Evolutionary conservation across 306 rosid genomes (phyloP), one percentile per base, ranked within the genome.

Genomic region (Quercus robur): DNA sequence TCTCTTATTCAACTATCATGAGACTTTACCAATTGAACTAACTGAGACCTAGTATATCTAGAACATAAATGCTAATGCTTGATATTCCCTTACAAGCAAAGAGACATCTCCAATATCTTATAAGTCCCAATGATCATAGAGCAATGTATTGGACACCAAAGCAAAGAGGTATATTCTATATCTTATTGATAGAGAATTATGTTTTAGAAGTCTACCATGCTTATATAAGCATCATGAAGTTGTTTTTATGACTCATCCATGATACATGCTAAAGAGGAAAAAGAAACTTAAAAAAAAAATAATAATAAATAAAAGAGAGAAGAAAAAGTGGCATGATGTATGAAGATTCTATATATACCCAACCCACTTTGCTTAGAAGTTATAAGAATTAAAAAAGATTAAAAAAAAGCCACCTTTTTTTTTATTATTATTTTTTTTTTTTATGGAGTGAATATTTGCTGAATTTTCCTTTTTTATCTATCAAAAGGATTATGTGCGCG

Each of bases 1-100:
- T 41, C 1, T 41, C 46, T 8, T 41, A 41, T 41, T 8, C 1
- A 41, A 41, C 1, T 0, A 41, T 41, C 1, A 41, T 26, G 0
- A 41, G 0, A 38, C 0, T 38, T 8, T 41, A 41, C 0, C 3
- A 41, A 41, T 41, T 8, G 0, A 41, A 6, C 0, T 41, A 38
- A 38, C 0, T 38, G 0, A 1, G 9, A 41, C 3, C 1, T 8
- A 8, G 0, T 41, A 41, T 41, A 41, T 0, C 46, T 49, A 12
- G 0, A 12, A 49, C 17, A 13, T 49, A 12, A 49, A 49, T 11
- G 17, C 17, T 49, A 49, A 49, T 49, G n/a, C 17, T 63, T 63
- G 44, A 28, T 23, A 63, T 63, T 63, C n/a, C 21, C 3, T 18
- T 28, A 63, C 46, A 7, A 2, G 46, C 46, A 41, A 41, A 41